Evolutionary conservation across 106 monocot genomes (phyloP).

Genomic region (Acorus gramineus): DNA sequence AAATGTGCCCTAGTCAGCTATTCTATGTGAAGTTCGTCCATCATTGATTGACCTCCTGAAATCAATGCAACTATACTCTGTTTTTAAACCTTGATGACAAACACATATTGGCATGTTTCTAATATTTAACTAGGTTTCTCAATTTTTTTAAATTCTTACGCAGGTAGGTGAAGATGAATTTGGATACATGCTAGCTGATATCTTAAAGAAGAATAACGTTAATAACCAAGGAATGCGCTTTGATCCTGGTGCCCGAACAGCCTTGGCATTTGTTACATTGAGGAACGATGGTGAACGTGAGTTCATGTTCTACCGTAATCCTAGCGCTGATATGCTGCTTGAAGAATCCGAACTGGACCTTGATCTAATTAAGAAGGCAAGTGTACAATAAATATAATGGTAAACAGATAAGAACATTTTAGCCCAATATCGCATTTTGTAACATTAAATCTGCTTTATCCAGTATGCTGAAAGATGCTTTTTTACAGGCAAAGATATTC

Average conservation of each 20-base stretch:
- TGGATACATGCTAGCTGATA: constrained; percentile 86
- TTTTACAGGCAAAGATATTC: constrained; percentile 80
- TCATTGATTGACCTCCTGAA: no score
- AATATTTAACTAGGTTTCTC: not conserved
- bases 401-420: constrained; percentile 5
- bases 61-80: no score
- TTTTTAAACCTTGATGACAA: not conserved
- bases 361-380: constrained; percentile 76
- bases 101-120: not conserved
- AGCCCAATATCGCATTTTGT: not conserved
- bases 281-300: constrained; percentile 85
- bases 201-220: constrained; percentile 88
- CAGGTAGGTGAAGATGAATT: constrained; percentile 99
- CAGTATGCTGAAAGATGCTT: not conserved
- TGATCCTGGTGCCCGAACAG: constrained; percentile 87
- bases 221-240: constrained; percentile 79
- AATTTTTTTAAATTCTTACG: not conserved
- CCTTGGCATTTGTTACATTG: constrained; percentile 94
- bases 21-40: no score
- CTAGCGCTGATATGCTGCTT: constrained; percentile 98
- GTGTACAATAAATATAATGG: not conserved
- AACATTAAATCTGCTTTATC: not conserved
- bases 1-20: no score
- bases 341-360: constrained; percentile 84
- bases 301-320: constrained; percentile 99